Base-by-base conservation (phyloP, 257 asterid species). In the Haberlea rhodopensis region DNA sequence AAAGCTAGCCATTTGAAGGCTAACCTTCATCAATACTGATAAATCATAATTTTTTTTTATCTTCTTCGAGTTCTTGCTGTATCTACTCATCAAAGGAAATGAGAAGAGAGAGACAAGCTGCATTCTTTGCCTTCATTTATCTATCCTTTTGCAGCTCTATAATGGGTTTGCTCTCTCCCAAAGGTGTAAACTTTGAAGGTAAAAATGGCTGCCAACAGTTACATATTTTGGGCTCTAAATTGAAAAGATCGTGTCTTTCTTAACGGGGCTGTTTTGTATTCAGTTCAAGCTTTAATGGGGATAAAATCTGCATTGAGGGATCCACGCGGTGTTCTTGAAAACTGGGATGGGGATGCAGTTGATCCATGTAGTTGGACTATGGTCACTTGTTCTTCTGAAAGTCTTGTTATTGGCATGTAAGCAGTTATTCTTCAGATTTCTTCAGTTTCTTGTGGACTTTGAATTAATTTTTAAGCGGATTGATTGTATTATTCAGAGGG, bases 321-420 rank as follows among this genome's bases (percentile, higher is more conserved):
- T 84, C 97, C 99, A 56, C 89, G 77, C 73, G 95, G 97, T 48
- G 95, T 92, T 60, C 97, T 92, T 78, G 96, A 92, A 29, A 87
- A 85, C 65, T 92, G 99, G 99, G 99, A 92, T 84, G 88, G 87
- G 49, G 82, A 85, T 68, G 86, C 97, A 5, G 99, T 92, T 75
- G 99, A 92, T 81, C 99, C 99, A 25, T 92, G 99, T 85, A 87
- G 97, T 79, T 92, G 99, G 99, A 79, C 97, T 28, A 89, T 92
- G 99, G 84, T 92, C 68, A 92, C 99, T 63, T 92, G 99, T 70
- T 89, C 96, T 26, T 40, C 83, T 43, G 87, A 89, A 64, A 84
- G 77, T 76, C 82, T 92, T 52, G 99, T 92, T 67, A 83, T 87
- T 78, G 97, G 99, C 80, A 73, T 92, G 99, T 92, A 84, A 87